Conservation (phyloP, 139 green algal genomes). For the Coelastrella sp. region DNA sequence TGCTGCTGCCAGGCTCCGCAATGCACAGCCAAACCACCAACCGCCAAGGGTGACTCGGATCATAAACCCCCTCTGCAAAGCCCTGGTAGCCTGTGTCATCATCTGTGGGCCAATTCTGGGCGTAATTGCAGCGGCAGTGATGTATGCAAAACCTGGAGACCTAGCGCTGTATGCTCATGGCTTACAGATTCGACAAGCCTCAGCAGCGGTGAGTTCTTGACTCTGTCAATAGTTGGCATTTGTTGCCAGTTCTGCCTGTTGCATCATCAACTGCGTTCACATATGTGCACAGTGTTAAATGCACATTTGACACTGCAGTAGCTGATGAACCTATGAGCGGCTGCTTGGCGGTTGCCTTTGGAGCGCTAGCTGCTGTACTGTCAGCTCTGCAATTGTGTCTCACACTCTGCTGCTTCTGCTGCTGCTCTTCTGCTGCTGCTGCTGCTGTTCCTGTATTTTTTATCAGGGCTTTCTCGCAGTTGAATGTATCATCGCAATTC, state of each 20-base stretch:
- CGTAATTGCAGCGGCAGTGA: not conserved
- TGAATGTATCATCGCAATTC: not conserved
- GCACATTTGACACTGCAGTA: too few species aligned
- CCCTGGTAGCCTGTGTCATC: not conserved
- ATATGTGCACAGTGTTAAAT: too few species aligned
- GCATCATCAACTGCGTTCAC: too few species aligned
- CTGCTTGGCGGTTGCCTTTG: too few species aligned
- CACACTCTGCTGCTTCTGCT: too few species aligned
- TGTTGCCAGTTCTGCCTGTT: too few species aligned
- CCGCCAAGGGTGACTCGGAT: not conserved
- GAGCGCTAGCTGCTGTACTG: too few species aligned
- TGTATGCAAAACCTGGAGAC: slow-evolving; percentile 43
- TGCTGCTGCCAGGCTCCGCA: slow-evolving; percentile 12
- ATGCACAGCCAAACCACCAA: not conserved
- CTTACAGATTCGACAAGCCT: slow-evolving; percentile 52
- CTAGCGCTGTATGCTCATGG: slow-evolving; percentile 48
- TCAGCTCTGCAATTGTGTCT: too few species aligned
- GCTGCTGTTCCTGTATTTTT: not conserved
- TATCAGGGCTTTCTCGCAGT: slow-evolving; percentile 18
- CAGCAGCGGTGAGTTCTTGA: not conserved
- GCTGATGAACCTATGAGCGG: too few species aligned
- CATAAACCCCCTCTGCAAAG: not conserved
- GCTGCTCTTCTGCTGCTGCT: too few species aligned
- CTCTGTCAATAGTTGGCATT: too few species aligned
- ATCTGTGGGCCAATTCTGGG: not conserved